phyloP scores from a whole-genome alignment of 345 rosid genomes.

The Pistacia vera region DNA sequence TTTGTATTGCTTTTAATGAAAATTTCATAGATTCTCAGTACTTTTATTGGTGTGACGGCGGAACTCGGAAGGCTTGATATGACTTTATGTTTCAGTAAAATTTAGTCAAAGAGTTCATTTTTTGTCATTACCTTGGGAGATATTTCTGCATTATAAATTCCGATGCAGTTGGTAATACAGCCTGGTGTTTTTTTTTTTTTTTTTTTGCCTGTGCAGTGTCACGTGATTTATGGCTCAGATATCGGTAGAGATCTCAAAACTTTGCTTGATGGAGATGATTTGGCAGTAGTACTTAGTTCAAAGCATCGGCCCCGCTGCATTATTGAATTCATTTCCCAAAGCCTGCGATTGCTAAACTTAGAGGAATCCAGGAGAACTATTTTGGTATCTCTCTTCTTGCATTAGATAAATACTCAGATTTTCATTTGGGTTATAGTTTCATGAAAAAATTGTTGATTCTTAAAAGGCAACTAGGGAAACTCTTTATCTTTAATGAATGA shows the following conservation, averaged over 20 bases:
- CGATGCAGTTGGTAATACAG: constrained; percentile 16
- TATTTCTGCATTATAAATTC: background rate
- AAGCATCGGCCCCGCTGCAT: constrained; percentile 81
- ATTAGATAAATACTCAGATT: background rate
- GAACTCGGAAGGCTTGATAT: too few species aligned
- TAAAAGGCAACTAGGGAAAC: background rate
- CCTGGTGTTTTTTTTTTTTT: background rate
- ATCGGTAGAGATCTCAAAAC: constrained; percentile 55
- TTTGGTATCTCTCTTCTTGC: constrained; percentile 57
- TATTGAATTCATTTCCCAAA: constrained; percentile 76
- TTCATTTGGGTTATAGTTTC: background rate
- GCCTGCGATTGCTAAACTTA: constrained; percentile 57
- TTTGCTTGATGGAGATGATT: constrained; percentile 74
- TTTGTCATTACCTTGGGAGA: too few species aligned
- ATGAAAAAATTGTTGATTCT: background rate
- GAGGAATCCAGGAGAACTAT: constrained; percentile 55
- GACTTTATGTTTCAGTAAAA: too few species aligned
- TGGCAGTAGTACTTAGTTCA: constrained; percentile 67
- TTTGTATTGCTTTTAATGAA: too few species aligned
- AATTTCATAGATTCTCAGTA: too few species aligned
- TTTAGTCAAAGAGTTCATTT: too few species aligned
- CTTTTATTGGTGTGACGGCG: too few species aligned
- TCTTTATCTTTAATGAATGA: background rate
- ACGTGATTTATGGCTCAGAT: constrained; percentile 75
- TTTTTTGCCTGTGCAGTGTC: constrained; percentile 62